A percentile compares a stretch with the other conserved stretches of the same genome.
phyloP scores from a whole-genome alignment of 2,329 filamentous ascomycete species.

The Trichoderma guizhouense region DNA sequence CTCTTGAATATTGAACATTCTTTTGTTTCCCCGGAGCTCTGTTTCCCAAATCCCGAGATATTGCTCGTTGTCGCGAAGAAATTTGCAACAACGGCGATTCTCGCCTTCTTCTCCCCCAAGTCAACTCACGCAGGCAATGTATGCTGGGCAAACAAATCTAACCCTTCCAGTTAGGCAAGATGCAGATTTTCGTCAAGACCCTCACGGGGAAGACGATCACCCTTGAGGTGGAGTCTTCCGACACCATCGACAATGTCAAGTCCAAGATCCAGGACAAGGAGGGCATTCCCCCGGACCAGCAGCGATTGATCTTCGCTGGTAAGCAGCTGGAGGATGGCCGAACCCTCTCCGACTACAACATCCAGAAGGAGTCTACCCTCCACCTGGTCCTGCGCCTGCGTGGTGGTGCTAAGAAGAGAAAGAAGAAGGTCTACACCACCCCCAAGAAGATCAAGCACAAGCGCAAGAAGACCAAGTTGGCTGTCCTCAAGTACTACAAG shows the following conservation, averaged over 20 bases:
- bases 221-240: slow-evolving; percentile 99
- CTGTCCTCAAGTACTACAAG: slow-evolving; percentile 99
- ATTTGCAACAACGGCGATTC: background rate
- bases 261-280: slow-evolving; percentile 99
- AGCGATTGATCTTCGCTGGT: slow-evolving; percentile 99
- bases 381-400: slow-evolving; percentile 97
- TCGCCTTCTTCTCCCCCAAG: background rate
- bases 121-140: background rate
- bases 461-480: slow-evolving; percentile 99
- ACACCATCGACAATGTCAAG: slow-evolving; percentile 99
- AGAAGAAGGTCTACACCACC: slow-evolving; percentile 99
- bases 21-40: background rate
- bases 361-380: slow-evolving; percentile 99
- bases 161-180: slow-evolving; percentile 56
- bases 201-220: slow-evolving; percentile 99
- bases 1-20: slow-evolving; percentile 30
- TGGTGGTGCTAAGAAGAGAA: slow-evolving; percentile 99
- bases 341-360: slow-evolving; percentile 99
- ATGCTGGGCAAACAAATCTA: slow-evolving; percentile 32
- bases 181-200: slow-evolving; percentile 78
- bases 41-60: background rate
- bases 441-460: slow-evolving; percentile 99
- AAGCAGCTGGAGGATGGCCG: slow-evolving; percentile 99
- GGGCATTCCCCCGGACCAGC: slow-evolving; percentile 97
- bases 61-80: background rate